Percentiles rank a stretch among this genome's conserved stretches.
phyloP scores from a whole-genome alignment of 2,329 filamentous ascomycete genomes.

The Emergomyces africanus region DNA sequence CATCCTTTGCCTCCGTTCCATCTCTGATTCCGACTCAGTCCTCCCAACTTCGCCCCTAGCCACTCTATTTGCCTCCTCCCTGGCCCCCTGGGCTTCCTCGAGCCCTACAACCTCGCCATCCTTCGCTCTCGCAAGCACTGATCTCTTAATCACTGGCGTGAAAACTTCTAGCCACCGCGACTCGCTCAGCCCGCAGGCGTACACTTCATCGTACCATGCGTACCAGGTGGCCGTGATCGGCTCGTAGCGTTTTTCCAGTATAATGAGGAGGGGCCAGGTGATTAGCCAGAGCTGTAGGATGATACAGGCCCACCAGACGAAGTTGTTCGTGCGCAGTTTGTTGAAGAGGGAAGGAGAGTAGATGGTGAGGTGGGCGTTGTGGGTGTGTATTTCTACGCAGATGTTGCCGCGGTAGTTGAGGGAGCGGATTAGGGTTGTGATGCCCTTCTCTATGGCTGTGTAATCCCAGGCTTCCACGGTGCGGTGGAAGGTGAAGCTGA shows the following conservation, averaged over 20 bases:
- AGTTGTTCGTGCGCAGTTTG: constrained; percentile 20
- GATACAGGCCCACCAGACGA: constrained; percentile 23
- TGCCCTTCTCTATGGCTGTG: constrained; percentile 15
- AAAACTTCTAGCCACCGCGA: constrained; percentile 19
- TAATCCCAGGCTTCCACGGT: constrained; percentile 15
- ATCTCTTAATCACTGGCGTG: constrained; percentile 24
- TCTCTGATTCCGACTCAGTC: constrained; percentile 9
- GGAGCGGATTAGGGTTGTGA: constrained; percentile 25
- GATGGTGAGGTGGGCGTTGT: constrained; percentile 21
- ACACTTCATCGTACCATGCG: constrained; percentile 10
- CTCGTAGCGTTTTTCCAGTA: constrained; percentile 26
- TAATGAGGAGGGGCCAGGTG: constrained; percentile 26
- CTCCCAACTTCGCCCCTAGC: not conserved
- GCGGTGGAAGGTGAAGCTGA: constrained; percentile 19
- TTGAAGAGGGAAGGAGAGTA: constrained; percentile 30
- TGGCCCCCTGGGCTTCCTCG: constrained; percentile 8
- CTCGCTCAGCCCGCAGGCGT: constrained; percentile 17
- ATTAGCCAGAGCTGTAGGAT: constrained; percentile 29
- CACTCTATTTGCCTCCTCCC: not conserved
- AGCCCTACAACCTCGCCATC: constrained; percentile 12
- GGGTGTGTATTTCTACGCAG: constrained; percentile 12
- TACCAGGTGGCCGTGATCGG: constrained; percentile 21
- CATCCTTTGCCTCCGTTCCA: constrained; percentile 13
- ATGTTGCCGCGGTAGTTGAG: constrained; percentile 26
- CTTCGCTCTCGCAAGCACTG: constrained; percentile 19